These are phyloP conservation scores for Ascochyta lentis DNA, from an alignment of 2,329 filamentous ascomycete genomes.

Conservation along the genomic window DNA sequence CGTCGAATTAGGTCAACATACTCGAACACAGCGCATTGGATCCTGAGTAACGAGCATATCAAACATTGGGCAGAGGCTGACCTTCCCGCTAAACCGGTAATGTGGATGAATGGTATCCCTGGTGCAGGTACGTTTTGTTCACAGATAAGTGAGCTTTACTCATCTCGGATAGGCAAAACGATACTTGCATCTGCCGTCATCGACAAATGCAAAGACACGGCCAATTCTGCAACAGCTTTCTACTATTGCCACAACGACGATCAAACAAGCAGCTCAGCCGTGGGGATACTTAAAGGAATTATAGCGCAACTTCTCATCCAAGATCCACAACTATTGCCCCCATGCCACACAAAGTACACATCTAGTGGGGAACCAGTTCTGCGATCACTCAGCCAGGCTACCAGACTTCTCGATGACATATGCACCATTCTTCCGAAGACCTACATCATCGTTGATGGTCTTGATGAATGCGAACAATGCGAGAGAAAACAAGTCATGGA, in stretches of 20 bases:
- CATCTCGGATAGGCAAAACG: conserved; percentile 30
- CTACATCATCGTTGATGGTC: conserved; percentile 35
- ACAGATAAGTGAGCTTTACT: background rate
- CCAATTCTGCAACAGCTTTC: conserved; percentile 19
- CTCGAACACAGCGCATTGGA: conserved; percentile 28
- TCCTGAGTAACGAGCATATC: conserved; percentile 27
- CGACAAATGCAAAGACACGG: conserved; percentile 22
- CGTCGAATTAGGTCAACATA: conserved; percentile 14
- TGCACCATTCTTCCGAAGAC: conserved; percentile 24
- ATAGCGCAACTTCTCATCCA: conserved; percentile 27
- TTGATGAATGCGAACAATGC: conserved; percentile 29
- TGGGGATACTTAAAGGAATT: conserved; percentile 27
- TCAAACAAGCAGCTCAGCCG: conserved; percentile 16
- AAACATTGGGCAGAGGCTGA: conserved; percentile 26
- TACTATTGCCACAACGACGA: conserved; percentile 35
- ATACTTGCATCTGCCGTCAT: conserved; percentile 36
- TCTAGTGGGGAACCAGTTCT: conserved; percentile 28
- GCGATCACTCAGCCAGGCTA: conserved; percentile 20
- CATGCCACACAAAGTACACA: conserved; percentile 16
- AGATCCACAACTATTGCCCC: conserved; percentile 21
- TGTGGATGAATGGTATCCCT: conserved; percentile 33
- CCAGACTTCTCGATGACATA: conserved; percentile 29
- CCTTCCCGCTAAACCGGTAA: conserved; percentile 9
- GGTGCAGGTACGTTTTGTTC: conserved; percentile 26
- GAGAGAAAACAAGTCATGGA: conserved; percentile 32